Conservation (phyloP, 75 land plant species). For the Cunninghamia lanceolata region DNA sequence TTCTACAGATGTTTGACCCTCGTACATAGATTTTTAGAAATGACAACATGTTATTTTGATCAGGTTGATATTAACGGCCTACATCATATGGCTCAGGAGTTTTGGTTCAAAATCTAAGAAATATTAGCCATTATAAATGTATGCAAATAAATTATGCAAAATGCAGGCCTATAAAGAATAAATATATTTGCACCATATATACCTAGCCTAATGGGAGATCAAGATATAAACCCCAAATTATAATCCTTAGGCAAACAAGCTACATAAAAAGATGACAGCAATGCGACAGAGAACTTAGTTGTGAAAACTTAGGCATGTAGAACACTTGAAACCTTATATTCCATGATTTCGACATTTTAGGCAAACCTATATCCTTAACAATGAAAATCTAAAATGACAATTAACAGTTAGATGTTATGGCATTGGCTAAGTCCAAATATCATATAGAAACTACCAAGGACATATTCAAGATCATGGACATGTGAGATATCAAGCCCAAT, state of each 20-base stretch:
- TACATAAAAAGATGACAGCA: not conserved
- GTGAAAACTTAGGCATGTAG: too few species aligned
- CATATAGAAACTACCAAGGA: not conserved
- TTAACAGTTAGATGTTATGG: not conserved
- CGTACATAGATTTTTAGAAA: not conserved
- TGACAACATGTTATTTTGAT: not conserved
- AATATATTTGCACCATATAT: not conserved
- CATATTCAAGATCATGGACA: not conserved
- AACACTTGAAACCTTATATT: too few species aligned
- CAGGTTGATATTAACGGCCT: not conserved
- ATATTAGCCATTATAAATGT: not conserved
- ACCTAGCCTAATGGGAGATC: not conserved
- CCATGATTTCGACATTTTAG: not conserved
- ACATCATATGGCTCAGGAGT: not conserved
- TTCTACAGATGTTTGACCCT: not conserved
- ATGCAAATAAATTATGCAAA: too few species aligned
- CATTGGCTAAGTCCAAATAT: not conserved
- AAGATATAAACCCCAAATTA: not conserved
- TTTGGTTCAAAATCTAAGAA: not conserved
- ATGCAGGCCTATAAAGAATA: not conserved
- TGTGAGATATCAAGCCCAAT: not conserved
- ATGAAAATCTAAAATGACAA: not conserved
- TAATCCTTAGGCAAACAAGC: not conserved
- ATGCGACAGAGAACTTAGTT: not conserved
- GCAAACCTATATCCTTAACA: not conserved